These are phyloP conservation scores for Apostasia shenzhenica DNA, from an alignment of 106 monocot species.

Conservation along the genomic window DNA sequence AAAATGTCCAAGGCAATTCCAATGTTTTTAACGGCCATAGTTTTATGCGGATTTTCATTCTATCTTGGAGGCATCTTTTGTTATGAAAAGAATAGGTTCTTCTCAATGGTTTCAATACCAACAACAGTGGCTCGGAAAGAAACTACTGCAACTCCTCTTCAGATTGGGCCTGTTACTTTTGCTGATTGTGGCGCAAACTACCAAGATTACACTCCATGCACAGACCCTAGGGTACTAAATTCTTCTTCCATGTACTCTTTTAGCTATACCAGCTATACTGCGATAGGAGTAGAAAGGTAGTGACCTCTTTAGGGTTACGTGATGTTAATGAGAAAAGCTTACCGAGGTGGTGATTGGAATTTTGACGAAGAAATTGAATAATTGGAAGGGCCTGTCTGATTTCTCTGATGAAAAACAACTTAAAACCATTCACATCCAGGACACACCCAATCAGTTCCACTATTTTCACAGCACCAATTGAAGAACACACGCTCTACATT, in stretches of 20 bases:
- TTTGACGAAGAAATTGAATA: not conserved
- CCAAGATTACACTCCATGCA: slow-evolving; percentile 99
- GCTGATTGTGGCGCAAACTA: slow-evolving; percentile 59
- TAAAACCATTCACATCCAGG: too few species aligned
- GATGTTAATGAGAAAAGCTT: not conserved
- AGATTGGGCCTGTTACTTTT: slow-evolving; percentile 41
- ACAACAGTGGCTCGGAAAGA: slow-evolving; percentile 20
- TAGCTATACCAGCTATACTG: not conserved
- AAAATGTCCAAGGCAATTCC: slow-evolving; percentile 42
- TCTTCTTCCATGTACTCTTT: not conserved
- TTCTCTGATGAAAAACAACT: not conserved
- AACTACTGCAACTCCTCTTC: slow-evolving; percentile 20
- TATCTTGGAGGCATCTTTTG: slow-evolving; percentile 73
- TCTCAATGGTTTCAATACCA: slow-evolving; percentile 18
- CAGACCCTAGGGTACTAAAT: slow-evolving; percentile 76
- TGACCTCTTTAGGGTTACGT: not conserved
- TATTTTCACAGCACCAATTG: too few species aligned
- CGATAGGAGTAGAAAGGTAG: not conserved
- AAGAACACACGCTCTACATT: too few species aligned
- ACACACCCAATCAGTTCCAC: too few species aligned
- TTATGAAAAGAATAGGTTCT: slow-evolving; percentile 41
- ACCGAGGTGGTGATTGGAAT: not conserved
- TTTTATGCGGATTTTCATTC: slow-evolving; percentile 75
- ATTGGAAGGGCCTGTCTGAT: not conserved
- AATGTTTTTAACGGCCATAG: slow-evolving; percentile 45